phyloP scores from a whole-genome alignment of 441 rosid genomes.

The Erysimum cheiri region DNA sequence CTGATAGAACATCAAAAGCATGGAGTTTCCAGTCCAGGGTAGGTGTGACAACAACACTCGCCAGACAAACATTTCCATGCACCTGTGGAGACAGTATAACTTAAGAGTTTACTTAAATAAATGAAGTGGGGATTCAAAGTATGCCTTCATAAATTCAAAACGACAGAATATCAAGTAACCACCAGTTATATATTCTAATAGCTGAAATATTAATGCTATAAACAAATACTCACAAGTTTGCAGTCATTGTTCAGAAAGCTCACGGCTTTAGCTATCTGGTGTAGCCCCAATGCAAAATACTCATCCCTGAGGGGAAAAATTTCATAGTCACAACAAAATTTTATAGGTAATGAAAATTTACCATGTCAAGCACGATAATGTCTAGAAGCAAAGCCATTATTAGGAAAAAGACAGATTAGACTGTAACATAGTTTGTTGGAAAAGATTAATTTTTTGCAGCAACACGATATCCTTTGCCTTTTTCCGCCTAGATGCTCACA shows the following conservation, averaged over 20 bases:
- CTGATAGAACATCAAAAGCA: constrained; percentile 95
- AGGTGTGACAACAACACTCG: constrained; percentile 95
- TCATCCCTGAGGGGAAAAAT: constrained; percentile 75
- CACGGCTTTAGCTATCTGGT: constrained; percentile 96
- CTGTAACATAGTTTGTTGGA: constrained; percentile 1
- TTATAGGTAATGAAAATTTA: background rate
- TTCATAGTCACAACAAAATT: constrained; percentile 5
- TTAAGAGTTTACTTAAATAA: constrained; percentile 25
- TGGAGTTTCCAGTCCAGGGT: constrained; percentile 99
- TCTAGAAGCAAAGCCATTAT: constrained; percentile 7
- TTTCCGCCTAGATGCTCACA: constrained; percentile 20
- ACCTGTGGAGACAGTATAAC: constrained; percentile 58
- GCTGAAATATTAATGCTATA: background rate
- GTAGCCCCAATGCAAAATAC: constrained; percentile 90
- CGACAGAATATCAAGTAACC: constrained; percentile 5
- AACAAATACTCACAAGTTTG: constrained; percentile 76
- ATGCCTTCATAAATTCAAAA: constrained; percentile 11
- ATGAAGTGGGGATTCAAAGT: constrained; percentile 2
- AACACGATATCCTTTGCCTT: constrained; percentile 5
- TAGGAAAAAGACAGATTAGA: constrained; percentile 15
- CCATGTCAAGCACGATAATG: constrained; percentile 14
- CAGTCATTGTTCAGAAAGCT: constrained; percentile 99
- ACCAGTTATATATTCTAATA: constrained; percentile 7
- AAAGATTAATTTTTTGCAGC: background rate
- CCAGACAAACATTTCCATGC: constrained; percentile 95